phyloP scores from a whole-genome alignment of 495 filamentous ascomycete genomes.

The Trichoderma reesei region DNA sequence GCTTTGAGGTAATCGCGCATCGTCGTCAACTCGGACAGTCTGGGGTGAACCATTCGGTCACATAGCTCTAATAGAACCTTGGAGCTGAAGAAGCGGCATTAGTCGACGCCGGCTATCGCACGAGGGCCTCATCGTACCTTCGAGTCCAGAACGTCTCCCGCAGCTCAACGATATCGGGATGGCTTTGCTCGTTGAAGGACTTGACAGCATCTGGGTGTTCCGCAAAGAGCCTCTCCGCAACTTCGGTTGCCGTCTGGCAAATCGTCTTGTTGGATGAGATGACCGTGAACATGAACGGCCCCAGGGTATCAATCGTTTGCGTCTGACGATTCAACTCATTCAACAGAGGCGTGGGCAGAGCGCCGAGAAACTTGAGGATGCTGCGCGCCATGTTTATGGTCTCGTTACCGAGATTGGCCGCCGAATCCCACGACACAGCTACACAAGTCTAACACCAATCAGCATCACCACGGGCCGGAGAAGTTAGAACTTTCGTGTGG shows the following conservation, averaged over 20 bases:
- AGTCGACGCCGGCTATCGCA: constrained; percentile 4
- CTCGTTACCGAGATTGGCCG: constrained; percentile 5
- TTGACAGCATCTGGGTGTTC: constrained; percentile 19
- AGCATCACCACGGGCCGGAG: not conserved
- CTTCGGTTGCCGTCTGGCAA: constrained; percentile 31
- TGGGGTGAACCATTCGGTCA: constrained; percentile 33
- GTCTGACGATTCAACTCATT: constrained; percentile 27
- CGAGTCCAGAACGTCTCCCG: constrained; percentile 42
- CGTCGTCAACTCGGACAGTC: constrained; percentile 32
- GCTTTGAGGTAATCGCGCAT: constrained; percentile 45
- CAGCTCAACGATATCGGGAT: constrained; percentile 17
- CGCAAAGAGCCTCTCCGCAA: constrained; percentile 39
- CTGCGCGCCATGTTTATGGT: constrained; percentile 34
- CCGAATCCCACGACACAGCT: not conserved
- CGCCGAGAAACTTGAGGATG: constrained; percentile 43
- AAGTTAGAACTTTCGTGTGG: not conserved
- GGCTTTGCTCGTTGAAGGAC: not conserved
- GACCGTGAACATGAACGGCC: constrained; percentile 42
- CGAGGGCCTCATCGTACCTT: constrained; percentile 33
- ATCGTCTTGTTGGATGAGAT: constrained; percentile 41
- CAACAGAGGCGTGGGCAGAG: constrained; percentile 42
- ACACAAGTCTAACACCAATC: not conserved
- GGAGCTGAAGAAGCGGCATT: constrained; percentile 24
- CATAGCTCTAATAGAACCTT: constrained; percentile 41
- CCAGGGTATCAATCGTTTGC: constrained; percentile 35